phyloP scores from a whole-genome alignment of 345 rosid species.

The Citrus australasica region DNA sequence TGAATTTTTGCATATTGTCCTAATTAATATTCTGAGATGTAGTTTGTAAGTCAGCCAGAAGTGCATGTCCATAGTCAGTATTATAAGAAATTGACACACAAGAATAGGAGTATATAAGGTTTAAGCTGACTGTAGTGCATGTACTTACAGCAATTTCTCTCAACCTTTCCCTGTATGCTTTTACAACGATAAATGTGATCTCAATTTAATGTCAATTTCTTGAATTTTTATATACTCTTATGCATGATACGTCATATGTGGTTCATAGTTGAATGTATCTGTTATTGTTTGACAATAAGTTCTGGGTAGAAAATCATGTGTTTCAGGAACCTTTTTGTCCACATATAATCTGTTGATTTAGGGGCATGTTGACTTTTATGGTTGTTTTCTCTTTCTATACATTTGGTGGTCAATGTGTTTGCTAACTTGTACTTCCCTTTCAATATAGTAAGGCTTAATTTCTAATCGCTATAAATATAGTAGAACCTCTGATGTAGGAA shows the following conservation, averaged over 20 bases:
- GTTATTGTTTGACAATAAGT: not conserved
- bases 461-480: not conserved
- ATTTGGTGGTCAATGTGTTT: not conserved
- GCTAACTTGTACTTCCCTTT: not conserved
- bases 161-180: not conserved
- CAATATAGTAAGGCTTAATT: not conserved
- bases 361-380: not conserved
- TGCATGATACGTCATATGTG: not conserved
- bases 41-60: not conserved
- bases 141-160: not conserved
- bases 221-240: not conserved
- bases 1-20: not conserved
- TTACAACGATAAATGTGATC: not conserved
- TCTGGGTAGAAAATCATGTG: not conserved
- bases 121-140: not conserved
- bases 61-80: not conserved
- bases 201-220: not conserved
- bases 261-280: not conserved
- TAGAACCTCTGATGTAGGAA: too few species aligned
- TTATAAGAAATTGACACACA: not conserved
- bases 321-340: not conserved
- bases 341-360: slow-evolving; percentile 10
- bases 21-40: not conserved
- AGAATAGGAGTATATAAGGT: not conserved
- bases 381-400: not conserved